Conservation (phyloP, 495 filamentous ascomycete genomes). For the Xylaria cubensis region DNA sequence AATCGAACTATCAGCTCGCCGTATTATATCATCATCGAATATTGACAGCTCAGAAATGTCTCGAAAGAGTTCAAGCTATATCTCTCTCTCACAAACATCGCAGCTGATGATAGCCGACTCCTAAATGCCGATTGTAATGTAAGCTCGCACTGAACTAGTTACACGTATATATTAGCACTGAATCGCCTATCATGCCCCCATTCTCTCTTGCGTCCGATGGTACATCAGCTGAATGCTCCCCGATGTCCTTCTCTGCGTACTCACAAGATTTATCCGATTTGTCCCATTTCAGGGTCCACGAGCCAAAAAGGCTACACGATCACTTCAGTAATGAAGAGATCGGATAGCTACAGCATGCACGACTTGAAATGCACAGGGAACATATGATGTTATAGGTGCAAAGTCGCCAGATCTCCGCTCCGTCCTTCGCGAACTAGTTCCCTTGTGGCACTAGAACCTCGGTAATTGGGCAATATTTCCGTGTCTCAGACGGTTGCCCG, state of each 20-base stretch:
- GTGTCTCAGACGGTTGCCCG: slow-evolving; percentile 35
- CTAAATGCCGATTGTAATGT: neutral
- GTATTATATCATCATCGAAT: neutral
- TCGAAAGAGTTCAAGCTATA: neutral
- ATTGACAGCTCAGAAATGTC: slow-evolving; percentile 1
- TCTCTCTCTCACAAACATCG: neutral
- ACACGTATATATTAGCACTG: neutral
- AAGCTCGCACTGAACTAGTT: neutral
- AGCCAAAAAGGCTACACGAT: slow-evolving; percentile 18
- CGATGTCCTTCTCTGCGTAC: neutral
- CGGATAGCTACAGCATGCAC: slow-evolving; percentile 29
- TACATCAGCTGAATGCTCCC: slow-evolving; percentile 1
- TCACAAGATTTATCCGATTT: neutral
- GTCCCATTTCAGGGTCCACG: neutral
- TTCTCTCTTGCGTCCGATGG: neutral
- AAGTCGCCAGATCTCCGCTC: slow-evolving; percentile 29
- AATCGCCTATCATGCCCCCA: neutral
- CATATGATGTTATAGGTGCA: slow-evolving; percentile 39
- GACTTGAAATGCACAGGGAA: slow-evolving; percentile 35
- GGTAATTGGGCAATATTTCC: slow-evolving; percentile 43
- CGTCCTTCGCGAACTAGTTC: slow-evolving; percentile 34
- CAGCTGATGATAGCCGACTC: slow-evolving; percentile 7
- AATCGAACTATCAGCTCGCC: neutral
- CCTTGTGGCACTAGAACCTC: slow-evolving; percentile 34
- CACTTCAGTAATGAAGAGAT: slow-evolving; percentile 29